Conservation (phyloP, 192 early-diverging fungal genomes). For the Phlyctochytrium bullatum region DNA sequence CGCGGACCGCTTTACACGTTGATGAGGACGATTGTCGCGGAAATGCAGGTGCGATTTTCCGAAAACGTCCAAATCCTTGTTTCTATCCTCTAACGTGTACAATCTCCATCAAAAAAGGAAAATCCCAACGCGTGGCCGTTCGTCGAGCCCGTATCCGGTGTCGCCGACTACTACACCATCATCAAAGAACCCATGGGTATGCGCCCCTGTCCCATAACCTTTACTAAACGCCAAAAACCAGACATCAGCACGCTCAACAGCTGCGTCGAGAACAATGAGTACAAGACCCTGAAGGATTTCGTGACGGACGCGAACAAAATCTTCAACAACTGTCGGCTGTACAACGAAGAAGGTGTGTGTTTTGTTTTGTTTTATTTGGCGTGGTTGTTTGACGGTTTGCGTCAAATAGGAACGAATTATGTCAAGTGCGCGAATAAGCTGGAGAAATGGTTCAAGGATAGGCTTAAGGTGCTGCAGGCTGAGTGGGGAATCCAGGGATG, state of each 20-base stretch:
- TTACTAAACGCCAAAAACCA: conserved; percentile 13
- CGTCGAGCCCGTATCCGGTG: conserved; percentile 86
- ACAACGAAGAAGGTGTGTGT: conserved; percentile 79
- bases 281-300: conserved; percentile 81
- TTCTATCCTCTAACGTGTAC: background rate
- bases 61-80: background rate
- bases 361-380: conserved; percentile 59
- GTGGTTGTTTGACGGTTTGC: conserved; percentile 57
- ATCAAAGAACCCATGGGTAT: conserved; percentile 97
- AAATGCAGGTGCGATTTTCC: conserved; percentile 49
- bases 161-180: conserved; percentile 92
- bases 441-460: conserved; percentile 45
- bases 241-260: conserved; percentile 80
- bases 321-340: conserved; percentile 87
- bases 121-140: conserved; percentile 92
- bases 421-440: conserved; percentile 33
- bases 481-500: conserved; percentile 9
- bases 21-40: conserved; percentile 73
- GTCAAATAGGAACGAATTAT: conserved; percentile 22
- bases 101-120: conserved; percentile 35
- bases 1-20: conserved; percentile 59
- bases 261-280: conserved; percentile 84
- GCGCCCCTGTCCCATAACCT: background rate
- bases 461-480: conserved; percentile 26
- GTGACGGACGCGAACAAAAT: conserved; percentile 82